Evolutionary conservation across 257 asterid species (phyloP), one percentile per base, ranked within the genome.

Genomic region (Solanum rostratum): DNA sequence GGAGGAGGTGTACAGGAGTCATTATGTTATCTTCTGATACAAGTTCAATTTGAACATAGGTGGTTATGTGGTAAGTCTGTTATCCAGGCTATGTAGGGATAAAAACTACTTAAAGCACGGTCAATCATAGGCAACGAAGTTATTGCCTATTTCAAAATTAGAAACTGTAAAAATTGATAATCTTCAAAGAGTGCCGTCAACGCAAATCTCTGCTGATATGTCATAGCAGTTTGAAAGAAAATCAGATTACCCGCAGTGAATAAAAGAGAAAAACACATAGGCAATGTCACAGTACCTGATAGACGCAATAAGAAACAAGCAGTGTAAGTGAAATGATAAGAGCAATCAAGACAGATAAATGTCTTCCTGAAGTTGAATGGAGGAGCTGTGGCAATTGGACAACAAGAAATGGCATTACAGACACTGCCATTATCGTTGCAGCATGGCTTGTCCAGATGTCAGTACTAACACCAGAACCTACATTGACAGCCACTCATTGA

Each of bases 391-490:
- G 97, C 16, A 95, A 70, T 83, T 95, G 98, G 84, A 96, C 97
- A 9, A 95, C 87, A 46, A 96, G 1, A 85, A 93, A 96, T 11
- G 99, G 98, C 46, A 92, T 50, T 80, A 96, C 94, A 55, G 98
- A 95, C 85, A 90, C 79, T 59, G 96, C 98, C 99, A 96, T 96
- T 83, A 96, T 93, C 9, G 86, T 92, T 80, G 93, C 97, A 10
- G 98, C 95, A 85, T 95, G 90, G 90, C 94, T 89, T 45, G 99
- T 96, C 98, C 95, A 93, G 81, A 90, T 73, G 87, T 96, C 98
- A 62, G 98, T 93, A 85, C 89, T 92, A 66, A 95, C 87, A 73
- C 99, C 99, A 82, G 98, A 95, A 82, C 97, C 99, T 96, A 94
- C 90, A 89, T 22, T 52, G 27, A 86, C 83, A 78, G 46, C 43